These are phyloP conservation scores for Saturnispora bothae DNA, from an alignment of 805 yeast species.

Conservation along the genomic window DNA sequence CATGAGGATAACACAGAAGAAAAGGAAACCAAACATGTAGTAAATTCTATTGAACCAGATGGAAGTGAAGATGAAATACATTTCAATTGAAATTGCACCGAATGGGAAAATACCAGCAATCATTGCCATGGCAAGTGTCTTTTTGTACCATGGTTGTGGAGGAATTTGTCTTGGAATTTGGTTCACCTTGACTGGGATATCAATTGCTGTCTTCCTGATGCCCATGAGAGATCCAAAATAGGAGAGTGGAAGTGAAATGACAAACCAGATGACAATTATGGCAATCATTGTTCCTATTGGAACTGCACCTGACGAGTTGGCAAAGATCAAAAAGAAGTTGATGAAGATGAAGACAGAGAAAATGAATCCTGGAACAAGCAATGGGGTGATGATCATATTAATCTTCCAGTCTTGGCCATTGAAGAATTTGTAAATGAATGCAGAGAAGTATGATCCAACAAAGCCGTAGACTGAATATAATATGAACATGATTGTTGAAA, in stretches of 20 bases:
- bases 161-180: constrained; percentile 97
- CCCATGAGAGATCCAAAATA: constrained; percentile 75
- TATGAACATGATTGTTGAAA: constrained; percentile 82
- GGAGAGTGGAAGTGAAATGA: constrained; percentile 76
- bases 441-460: constrained; percentile 81
- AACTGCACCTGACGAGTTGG: constrained; percentile 84
- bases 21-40: constrained; percentile 96
- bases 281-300: constrained; percentile 86
- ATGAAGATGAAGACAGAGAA: constrained; percentile 55
- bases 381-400: constrained; percentile 74
- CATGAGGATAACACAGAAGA: constrained; percentile 80
- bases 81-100: constrained; percentile 88
- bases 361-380: constrained; percentile 72
- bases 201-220: constrained; percentile 38
- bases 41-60: constrained; percentile 89
- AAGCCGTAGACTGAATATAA: constrained; percentile 73
- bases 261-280: constrained; percentile 73
- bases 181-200: constrained; percentile 73
- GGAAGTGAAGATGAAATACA: constrained; percentile 84
- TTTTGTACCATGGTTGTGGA: constrained; percentile 74
- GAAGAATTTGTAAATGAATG: constrained; percentile 75
- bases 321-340: constrained; percentile 73
- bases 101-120: constrained; percentile 90
- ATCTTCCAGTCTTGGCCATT: constrained; percentile 88
- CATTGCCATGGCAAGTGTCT: constrained; percentile 53